Evolutionary conservation across 164 flowering plant genomes (phyloP).

Genomic region (Magnolia changhungtana): DNA sequence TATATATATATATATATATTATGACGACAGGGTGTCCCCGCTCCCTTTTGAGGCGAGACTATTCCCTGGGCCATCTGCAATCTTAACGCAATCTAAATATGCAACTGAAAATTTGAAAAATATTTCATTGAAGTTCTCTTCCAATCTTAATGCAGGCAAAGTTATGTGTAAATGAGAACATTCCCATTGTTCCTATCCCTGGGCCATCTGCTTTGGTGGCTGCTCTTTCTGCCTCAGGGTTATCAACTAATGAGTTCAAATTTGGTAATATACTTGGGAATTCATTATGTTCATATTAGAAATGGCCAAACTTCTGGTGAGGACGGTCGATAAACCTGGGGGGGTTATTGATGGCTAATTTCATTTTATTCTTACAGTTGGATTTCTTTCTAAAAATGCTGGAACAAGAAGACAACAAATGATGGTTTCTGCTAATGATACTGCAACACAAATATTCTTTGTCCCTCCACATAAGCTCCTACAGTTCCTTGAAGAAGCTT

Average conservation of each 20-base stretch:
- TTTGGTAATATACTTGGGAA: constrained; percentile 57
- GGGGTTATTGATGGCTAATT: constrained; percentile 4
- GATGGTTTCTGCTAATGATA: constrained; percentile 56
- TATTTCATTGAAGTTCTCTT: neutral
- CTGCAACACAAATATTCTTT: constrained; percentile 84
- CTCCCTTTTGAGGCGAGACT: too few species aligned
- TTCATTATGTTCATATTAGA: neutral
- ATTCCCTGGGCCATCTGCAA: too few species aligned
- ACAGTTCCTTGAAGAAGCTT: constrained; percentile 77
- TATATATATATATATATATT: too few species aligned
- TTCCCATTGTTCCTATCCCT: constrained; percentile 83
- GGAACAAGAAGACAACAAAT: constrained; percentile 70
- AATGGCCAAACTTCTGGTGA: neutral
- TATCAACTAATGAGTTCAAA: constrained; percentile 71
- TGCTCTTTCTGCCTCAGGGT: constrained; percentile 92
- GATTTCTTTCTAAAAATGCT: constrained; percentile 85
- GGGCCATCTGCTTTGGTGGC: constrained; percentile 86
- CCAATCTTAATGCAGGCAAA: constrained; percentile 53
- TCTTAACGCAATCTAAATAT: too few species aligned
- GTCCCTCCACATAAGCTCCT: constrained; percentile 92
- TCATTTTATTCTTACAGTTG: constrained; percentile 49
- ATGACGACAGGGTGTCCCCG: too few species aligned
- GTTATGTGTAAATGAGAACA: constrained; percentile 65
- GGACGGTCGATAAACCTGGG: neutral
- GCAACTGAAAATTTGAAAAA: too few species aligned